Base-by-base conservation (phyloP, 1,284 basidiomycete genomes). In the Volvariella volvacea region DNA sequence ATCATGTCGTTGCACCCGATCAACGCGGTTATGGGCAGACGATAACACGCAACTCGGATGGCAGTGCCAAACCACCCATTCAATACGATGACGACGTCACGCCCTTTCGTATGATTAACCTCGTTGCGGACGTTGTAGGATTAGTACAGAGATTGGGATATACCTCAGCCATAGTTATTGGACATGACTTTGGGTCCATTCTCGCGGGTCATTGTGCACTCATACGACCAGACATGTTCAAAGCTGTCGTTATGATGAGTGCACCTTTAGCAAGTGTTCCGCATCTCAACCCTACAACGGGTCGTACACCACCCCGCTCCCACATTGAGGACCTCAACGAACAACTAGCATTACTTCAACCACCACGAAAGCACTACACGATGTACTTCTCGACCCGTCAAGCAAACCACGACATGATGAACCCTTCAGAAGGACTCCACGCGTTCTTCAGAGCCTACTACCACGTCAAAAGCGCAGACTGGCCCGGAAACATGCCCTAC, bases 391-490 rank as follows among this genome's bases (percentile, higher is more conserved):
- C 68, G 20, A 62, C 70, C 0, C 63, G 64, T 6, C 48, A 62
- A 4, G 78, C 80, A 17, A 74, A 76, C 52, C 39, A 42, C 2
- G 69, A 79, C 46, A 67, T 80, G 62, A 47, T 48, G 38, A 48
- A 64, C 17, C 44, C 67, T 1, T 62, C 68, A 0, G 62, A 70
- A 33, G 75, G 72, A 9, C 55, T 83, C 30, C 66, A 61, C 36
- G 53, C 56, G 2, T 82, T 83, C 48, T 55, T 83, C 3, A 70
- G 77, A 12, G 68, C 67, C 0, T 83, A 80, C 55, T 78, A 71
- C 54, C 73, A 80, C 56, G 65, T 70, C 46, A 83, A 83, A 62
- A 79, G 75, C 52, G 79, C 67, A 1, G 71, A 77, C 49, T 77
- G 74, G 73, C 50, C 55, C 12, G 58, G 53, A 3, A 75, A 75